phyloP scores from a whole-genome alignment of 495 filamentous ascomycete genomes.

The Xylona heveae region DNA sequence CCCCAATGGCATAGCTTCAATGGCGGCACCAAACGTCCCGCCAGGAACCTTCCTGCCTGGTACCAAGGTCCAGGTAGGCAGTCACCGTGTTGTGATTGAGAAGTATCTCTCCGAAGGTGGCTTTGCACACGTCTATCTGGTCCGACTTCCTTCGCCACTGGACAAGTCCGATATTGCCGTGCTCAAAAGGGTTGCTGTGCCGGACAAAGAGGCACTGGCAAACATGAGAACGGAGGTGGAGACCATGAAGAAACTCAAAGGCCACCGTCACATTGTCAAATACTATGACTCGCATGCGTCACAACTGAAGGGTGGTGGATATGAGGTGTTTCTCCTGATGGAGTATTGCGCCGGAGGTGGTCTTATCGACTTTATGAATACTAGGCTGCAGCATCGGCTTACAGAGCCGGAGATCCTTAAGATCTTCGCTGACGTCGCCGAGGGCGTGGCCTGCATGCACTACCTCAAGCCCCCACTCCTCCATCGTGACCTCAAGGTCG shows the following conservation, averaged over 20 bases:
- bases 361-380: conserved; percentile 99
- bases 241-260: conserved; percentile 98
- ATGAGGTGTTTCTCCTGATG: conserved; percentile 97
- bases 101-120: conserved; percentile 97
- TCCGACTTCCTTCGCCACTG: conserved; percentile 56
- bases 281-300: conserved; percentile 97
- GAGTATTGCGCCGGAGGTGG: conserved; percentile 74
- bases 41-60: conserved; percentile 80
- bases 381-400: conserved; percentile 80
- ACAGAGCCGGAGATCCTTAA: conserved; percentile 94
- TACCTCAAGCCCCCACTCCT: conserved; percentile 87
- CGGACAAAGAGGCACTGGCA: conserved; percentile 80
- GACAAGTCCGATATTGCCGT: conserved; percentile 73
- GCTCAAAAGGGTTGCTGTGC: conserved; percentile 90
- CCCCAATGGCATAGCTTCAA: conserved; percentile 10
- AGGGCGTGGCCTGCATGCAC: conserved; percentile 97
- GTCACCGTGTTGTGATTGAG: conserved; percentile 84
- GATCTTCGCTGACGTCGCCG: conserved; percentile 87
- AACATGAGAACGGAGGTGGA: conserved; percentile 98
- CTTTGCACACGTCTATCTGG: conserved; percentile 95
- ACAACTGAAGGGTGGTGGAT: conserved; percentile 76
- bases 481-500: conserved; percentile 91
- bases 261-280: conserved; percentile 85
- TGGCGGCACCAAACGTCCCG: conserved; percentile 33
- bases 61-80: conserved; percentile 88